Evolutionary conservation across 2,329 filamentous ascomycete genomes (phyloP), one percentile per base, ranked within the genome.

Genomic region (Purpureocillium takamizusanense): DNA sequence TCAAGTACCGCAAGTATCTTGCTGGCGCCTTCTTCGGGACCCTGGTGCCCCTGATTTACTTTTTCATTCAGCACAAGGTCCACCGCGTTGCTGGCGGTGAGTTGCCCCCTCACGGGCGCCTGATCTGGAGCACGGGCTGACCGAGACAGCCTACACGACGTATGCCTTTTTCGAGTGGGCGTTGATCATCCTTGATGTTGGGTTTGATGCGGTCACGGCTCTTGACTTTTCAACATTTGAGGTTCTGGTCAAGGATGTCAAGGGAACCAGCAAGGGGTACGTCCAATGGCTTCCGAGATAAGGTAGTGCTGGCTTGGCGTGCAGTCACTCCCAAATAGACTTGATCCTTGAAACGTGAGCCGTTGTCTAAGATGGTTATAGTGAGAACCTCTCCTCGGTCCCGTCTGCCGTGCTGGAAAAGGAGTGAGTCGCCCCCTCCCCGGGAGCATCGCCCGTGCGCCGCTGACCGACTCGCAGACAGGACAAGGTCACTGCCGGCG

Each of bases 131-230:
- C 14, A n/a, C 42, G 39, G 42, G 49, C 37, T 50, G 37, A 41
- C 38, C 32, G 15, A 39, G 23, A 32, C 52, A 97, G 92, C 92
- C 25, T 98, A 98, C 64, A 98, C 92, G 1, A 94, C 74, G 37
- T 98, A 98, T 62, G 83, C 92, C 46, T 95, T 98, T 65, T 95
- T 97, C 62, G 92, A 98, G 63, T 98, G 92, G 92, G 72, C 88
- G 16, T 72, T 98, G 45, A 88, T 98, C 55, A 69, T 98, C 49
- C 86, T 95, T 59, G 92, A 98, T 61, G 88, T 98, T 41, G 90
- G 77, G 23, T 98, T 98, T 65, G 92, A 98, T 66, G 87, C 92
- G 37, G 83, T 97, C 42, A 97, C 92, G 10, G 83, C 86, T 41
- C 69, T 94, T 53, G 92, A 98, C 67, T 98, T 97, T 67, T 74